phyloP scores from a whole-genome alignment of 106 monocot genomes.

The Agapanthus africanus region DNA sequence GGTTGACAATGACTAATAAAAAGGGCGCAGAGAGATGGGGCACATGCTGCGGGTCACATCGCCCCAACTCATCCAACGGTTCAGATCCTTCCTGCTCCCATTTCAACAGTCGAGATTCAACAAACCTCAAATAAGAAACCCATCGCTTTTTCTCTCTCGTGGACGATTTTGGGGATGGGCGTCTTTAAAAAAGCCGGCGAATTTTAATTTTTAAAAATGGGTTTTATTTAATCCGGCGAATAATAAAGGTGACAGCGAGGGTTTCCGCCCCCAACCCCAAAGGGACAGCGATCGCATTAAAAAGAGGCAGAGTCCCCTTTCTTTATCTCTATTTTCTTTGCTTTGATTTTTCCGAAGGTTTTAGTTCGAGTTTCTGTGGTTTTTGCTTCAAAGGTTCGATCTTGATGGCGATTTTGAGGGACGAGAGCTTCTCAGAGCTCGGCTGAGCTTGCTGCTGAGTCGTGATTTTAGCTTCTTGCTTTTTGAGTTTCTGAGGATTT shows the following conservation, averaged over 20 bases:
- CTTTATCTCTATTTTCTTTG: not conserved
- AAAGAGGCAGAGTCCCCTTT: not conserved
- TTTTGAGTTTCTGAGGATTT: not conserved
- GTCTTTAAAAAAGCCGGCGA: not conserved
- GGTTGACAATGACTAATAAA: too few relatives aligned
- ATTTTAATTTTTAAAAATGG: conserved; percentile 6
- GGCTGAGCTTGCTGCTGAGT: not conserved
- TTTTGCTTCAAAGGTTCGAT: not conserved
- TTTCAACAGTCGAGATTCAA: not conserved
- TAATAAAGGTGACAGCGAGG: conserved; percentile 1
- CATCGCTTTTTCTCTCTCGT: not conserved
- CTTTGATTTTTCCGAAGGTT: not conserved
- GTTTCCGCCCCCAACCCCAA: not conserved
- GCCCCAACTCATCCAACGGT: not conserved
- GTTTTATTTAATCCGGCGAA: conserved; percentile 9
- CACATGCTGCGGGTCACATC: conserved; percentile 1
- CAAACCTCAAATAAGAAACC: not conserved
- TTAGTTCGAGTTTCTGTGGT: not conserved
- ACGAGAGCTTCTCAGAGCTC: not conserved
- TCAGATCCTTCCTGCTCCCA: not conserved
- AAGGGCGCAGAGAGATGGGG: too few relatives aligned
- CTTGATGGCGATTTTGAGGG: conserved; percentile 10
- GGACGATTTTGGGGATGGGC: not conserved
- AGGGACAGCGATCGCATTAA: conserved; percentile 1
- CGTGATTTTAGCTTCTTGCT: not conserved